Evolutionary conservation across 495 filamentous ascomycete species (phyloP).

Genomic region (Polyplosphaeria fusca): DNA sequence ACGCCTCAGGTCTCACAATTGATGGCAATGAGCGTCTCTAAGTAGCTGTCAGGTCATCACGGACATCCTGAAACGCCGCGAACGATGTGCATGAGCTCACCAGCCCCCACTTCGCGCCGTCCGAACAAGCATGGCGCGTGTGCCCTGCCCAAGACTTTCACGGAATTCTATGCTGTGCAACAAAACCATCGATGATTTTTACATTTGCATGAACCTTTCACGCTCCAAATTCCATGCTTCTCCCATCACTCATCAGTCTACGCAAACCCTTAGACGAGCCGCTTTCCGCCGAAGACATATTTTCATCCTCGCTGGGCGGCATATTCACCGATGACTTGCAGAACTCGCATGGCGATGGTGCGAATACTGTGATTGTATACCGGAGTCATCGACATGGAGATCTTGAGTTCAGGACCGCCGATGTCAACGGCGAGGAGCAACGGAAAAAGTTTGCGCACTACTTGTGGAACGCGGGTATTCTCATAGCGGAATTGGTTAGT

Average conservation of each 20-base stretch:
- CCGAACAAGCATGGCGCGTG: no score
- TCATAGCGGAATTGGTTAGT: conserved; percentile 68
- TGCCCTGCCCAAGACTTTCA: no score
- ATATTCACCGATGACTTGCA: conserved; percentile 75
- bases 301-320: conserved; percentile 59
- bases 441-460: conserved; percentile 74
- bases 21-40: no score
- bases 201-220: no score
- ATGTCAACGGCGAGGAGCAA: conserved; percentile 55
- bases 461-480: conserved; percentile 78
- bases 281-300: conserved; percentile 60
- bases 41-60: no score
- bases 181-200: no score
- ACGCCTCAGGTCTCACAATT: no score
- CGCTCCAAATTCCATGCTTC: no score
- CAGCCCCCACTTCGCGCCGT: no score
- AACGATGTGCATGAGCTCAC: no score
- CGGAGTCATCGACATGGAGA: conserved; percentile 46
- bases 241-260: conserved; percentile 24
- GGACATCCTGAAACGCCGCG: no score
- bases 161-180: no score
- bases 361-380: conserved; percentile 61
- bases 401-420: conserved; percentile 51
- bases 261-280: background rate
- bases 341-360: conserved; percentile 71